Conservation (phyloP, 2,329 filamentous ascomycete species). For the Cordyceps cateniannulata region DNA sequence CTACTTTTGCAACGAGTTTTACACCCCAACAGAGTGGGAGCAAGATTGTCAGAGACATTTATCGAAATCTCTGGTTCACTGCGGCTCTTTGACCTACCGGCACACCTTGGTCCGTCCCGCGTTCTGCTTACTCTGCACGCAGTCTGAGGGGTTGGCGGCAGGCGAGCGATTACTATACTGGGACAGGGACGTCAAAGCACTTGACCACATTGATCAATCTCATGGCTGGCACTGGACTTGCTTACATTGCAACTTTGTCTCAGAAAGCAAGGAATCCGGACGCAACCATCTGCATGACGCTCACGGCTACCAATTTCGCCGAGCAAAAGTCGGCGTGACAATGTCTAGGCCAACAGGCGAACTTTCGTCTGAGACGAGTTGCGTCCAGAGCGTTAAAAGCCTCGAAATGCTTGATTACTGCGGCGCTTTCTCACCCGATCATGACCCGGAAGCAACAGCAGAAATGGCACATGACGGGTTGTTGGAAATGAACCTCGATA, state of each 20-base stretch:
- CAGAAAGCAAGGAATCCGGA: background rate
- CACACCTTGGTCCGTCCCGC: conserved; percentile 7
- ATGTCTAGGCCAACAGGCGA: background rate
- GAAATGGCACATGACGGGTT: no score
- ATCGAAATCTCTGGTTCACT: background rate
- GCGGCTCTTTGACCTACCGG: background rate
- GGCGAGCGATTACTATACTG: background rate
- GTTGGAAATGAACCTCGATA: background rate
- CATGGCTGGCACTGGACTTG: conserved; percentile 2
- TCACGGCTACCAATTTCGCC: conserved; percentile 5
- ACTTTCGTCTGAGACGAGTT: background rate
- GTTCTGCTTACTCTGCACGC: conserved; percentile 3
- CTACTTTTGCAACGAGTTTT: conserved; percentile 8
- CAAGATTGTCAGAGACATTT: conserved; percentile 1
- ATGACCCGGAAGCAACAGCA: background rate
- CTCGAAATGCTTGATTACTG: background rate
- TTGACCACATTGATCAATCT: background rate
- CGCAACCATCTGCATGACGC: background rate
- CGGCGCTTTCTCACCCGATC: background rate
- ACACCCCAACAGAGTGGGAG: background rate
- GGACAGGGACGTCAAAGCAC: conserved; percentile 1
- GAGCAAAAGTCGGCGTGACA: background rate
- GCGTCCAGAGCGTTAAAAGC: background rate
- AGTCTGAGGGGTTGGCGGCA: background rate
- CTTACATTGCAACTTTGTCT: background rate